A percentile compares a stretch with the other conserved stretches of the same genome.
Conservation (phyloP, 1,284 basidiomycete genomes). For the Ceratobasidium sp. region DNA sequence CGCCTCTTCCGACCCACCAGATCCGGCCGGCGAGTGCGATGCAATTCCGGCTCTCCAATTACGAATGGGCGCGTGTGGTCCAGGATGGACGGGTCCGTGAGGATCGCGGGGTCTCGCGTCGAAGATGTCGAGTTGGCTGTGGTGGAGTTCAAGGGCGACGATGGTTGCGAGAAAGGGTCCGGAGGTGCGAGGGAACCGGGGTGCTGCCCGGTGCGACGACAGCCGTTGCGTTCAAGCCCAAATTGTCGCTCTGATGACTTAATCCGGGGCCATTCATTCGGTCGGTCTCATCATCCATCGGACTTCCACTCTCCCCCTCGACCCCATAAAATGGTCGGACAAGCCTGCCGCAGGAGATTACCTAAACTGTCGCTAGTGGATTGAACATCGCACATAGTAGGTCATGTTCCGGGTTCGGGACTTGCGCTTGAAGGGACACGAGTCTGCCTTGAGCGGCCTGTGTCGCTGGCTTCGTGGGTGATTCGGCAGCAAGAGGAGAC, state of each 20-base stretch:
- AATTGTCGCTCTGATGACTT: neutral
- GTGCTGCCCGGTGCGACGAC: neutral
- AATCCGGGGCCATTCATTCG: neutral
- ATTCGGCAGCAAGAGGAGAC: neutral
- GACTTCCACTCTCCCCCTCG: neutral
- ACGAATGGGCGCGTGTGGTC: neutral
- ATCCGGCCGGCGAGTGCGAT: no score
- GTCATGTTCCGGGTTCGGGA: no score
- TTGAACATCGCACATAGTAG: neutral
- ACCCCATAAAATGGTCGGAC: conserved; percentile 22
- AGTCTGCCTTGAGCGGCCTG: conserved; percentile 3
- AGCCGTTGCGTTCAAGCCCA: neutral
- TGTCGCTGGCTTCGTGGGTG: neutral
- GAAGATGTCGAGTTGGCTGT: neutral
- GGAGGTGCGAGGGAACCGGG: neutral
- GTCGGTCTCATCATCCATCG: neutral
- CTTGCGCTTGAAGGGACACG: conserved; percentile 15
- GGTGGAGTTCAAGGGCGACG: neutral
- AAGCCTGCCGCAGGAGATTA: conserved; percentile 3
- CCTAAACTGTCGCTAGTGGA: conserved; percentile 17
- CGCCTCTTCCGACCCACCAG: neutral
- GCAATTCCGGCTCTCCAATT: neutral
- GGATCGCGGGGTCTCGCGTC: no score
- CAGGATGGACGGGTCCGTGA: no score
- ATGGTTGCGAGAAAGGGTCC: neutral